Base-by-base conservation (phyloP, 164 flowering plant species). In the grape (Vitis vinifera) region DNA sequence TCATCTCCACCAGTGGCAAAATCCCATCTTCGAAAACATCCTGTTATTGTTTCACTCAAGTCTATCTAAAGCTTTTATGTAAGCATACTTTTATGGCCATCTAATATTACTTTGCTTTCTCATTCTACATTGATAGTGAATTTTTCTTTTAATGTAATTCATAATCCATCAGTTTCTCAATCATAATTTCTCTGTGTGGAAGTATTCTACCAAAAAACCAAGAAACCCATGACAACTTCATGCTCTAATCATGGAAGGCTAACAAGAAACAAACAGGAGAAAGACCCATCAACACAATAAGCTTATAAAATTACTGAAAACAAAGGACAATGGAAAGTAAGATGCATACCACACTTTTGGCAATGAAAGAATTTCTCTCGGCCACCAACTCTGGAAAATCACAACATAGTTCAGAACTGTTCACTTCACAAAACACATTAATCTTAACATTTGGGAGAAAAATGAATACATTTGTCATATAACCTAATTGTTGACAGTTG, bases 291-390 rank as follows among this genome's bases (percentile, higher is more conserved):
- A 9, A 37, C 44, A 31, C n/a, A 31, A 29, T 2, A 29, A 66
- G 37, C n/a, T 52, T 3, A 53, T 31, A 68, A 19, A 68, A 1
- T 55, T 0, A 65, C 62, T 16, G 8, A 71, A 27, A 37, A 53
- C 50, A 47, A 15, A 53, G 16, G 15, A 19, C 50, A 61, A 29
- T 58, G 50, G 49, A 4, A 5, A 52, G 19, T 11, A 55, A 66
- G 67, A 51, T 10, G 61, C 78, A 62, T 77, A 82, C 85, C 85
- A 53, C 85, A 82, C 57, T 65, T 82, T 52, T 68, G 65, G 53
- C 85, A 82, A 47, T 82, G 85, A 60, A 82, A 82, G 75, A 75
- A 82, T 4, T 82, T 77, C 10, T 79, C 79, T 53, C 83, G 86
- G 8, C 84, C 86, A 58, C 84, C 86, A 67, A 83, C 79, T 51